phyloP scores from a whole-genome alignment of 2,329 filamentous ascomycete genomes.

The Fusarium metavorans region DNA sequence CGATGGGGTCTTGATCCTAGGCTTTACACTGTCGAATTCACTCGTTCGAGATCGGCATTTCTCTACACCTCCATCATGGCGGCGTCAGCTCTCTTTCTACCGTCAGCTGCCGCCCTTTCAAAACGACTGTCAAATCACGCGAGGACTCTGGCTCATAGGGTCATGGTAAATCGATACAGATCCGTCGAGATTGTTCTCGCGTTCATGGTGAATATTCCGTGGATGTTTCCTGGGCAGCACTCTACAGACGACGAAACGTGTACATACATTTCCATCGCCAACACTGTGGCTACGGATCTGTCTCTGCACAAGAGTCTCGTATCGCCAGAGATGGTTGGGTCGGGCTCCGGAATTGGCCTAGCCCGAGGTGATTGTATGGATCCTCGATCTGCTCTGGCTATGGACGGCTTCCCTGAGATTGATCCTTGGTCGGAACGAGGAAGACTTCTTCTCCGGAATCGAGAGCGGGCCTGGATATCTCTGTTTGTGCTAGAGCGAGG shows the following conservation, averaged over 20 bases:
- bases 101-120: slow-evolving; percentile 72
- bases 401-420: slow-evolving; percentile 76
- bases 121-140: slow-evolving; percentile 74
- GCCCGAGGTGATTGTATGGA: slow-evolving; percentile 77
- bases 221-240: slow-evolving; percentile 77
- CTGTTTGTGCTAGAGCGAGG: slow-evolving; percentile 80
- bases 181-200: slow-evolving; percentile 81
- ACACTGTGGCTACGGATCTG: slow-evolving; percentile 76
- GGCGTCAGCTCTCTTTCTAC: slow-evolving; percentile 75
- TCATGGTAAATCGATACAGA: slow-evolving; percentile 71
- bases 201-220: slow-evolving; percentile 81
- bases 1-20: slow-evolving; percentile 79
- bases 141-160: slow-evolving; percentile 70
- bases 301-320: slow-evolving; percentile 77
- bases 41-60: slow-evolving; percentile 76
- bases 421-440: slow-evolving; percentile 72
- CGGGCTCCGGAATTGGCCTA: slow-evolving; percentile 59
- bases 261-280: slow-evolving; percentile 76
- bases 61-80: slow-evolving; percentile 79
- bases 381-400: slow-evolving; percentile 70
- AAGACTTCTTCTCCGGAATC: slow-evolving; percentile 69
- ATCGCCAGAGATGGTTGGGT: slow-evolving; percentile 62
- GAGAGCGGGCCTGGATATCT: slow-evolving; percentile 78
- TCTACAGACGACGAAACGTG: slow-evolving; percentile 81
- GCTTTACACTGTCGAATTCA: slow-evolving; percentile 74